Conservation (phyloP, 2,329 filamentous ascomycete species). For the Bipolaris cookei region DNA sequence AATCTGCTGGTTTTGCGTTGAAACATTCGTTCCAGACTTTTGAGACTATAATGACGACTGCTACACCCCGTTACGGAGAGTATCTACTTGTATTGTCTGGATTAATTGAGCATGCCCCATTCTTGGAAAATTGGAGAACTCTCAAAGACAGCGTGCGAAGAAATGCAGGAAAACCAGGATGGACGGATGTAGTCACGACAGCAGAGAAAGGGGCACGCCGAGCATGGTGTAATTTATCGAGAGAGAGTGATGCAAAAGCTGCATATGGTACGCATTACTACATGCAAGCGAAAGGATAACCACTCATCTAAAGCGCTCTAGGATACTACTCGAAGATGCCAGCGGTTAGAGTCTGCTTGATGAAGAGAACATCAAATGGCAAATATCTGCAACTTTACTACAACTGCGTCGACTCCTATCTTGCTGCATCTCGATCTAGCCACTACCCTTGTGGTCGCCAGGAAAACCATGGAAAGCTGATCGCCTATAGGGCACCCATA, state of each 20-base stretch:
- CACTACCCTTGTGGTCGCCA: neutral
- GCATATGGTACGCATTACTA: neutral
- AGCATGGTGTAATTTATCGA: conserved; percentile 3
- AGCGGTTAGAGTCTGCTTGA: neutral
- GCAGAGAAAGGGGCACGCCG: neutral
- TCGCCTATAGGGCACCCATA: neutral
- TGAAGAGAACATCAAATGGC: neutral
- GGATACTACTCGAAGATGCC: conserved; percentile 2
- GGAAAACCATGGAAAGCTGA: neutral
- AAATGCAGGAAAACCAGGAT: conserved; percentile 1
- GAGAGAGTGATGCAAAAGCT: neutral
- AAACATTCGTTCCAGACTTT: neutral
- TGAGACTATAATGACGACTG: neutral
- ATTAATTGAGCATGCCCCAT: neutral
- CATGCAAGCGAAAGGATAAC: neutral
- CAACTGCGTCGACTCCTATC: neutral
- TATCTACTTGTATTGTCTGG: conserved; percentile 6
- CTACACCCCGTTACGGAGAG: neutral
- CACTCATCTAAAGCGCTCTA: neutral
- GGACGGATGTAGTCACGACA: conserved; percentile 2
- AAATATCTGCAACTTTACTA: conserved; percentile 3
- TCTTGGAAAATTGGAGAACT: neutral
- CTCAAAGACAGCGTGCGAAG: conserved; percentile 4
- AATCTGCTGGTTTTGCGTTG: neutral
- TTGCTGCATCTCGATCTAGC: conserved; percentile 1